Evolutionary conservation across 495 filamentous ascomycete species (phyloP), one percentile per base, ranked within the genome.

Genomic region (Schizothecium vesticola): DNA sequence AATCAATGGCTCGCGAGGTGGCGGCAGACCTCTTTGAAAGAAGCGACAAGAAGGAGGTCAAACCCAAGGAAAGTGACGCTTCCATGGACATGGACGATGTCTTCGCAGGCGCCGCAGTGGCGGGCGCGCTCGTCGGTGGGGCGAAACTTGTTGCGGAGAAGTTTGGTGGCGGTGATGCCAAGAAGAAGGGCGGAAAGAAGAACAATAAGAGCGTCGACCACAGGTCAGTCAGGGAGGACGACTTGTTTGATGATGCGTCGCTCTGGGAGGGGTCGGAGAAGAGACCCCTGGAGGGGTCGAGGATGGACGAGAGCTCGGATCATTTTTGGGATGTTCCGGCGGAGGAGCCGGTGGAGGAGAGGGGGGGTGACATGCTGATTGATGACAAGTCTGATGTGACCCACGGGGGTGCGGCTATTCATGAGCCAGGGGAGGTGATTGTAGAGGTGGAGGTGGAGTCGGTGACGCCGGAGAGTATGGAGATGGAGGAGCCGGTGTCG

Each of bases 211-310:
- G 56, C 51, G 75, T 74, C 60, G 77, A 81, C 56, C 73, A 75
- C 56, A 74, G 73, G 64, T 67, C 67, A 51, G 51, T 69, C 55
- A 73, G 68, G 57, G 76, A 79, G 67, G 79, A 85, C 67, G 78
- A 81, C 74, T 73, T 80, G 63, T 78, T 79, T 70, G 78, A 80
- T 70, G 79, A 81, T 68, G 65, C 76, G 81, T 80, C 72, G 79
- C 78, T 79, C 76, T 86, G 51, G 85, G 88, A 90, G 80, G 69
- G 83, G 74, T 73, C 85, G 79, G 76, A 89, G 29, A 72, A 29
- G 28, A 86, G 59, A 73, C 80, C 69, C 58, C 65, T 75, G 59
- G 59, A 69, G 63, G 63, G 64, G 26, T 69, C 70, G 58, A 66
- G 23, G 51, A 66, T 70, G 70, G 66, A 72, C 23, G 66, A 64